Evolutionary conservation across 2,329 filamentous ascomycete species (phyloP).

Genomic region (Ceratocystis eucalypticola): DNA sequence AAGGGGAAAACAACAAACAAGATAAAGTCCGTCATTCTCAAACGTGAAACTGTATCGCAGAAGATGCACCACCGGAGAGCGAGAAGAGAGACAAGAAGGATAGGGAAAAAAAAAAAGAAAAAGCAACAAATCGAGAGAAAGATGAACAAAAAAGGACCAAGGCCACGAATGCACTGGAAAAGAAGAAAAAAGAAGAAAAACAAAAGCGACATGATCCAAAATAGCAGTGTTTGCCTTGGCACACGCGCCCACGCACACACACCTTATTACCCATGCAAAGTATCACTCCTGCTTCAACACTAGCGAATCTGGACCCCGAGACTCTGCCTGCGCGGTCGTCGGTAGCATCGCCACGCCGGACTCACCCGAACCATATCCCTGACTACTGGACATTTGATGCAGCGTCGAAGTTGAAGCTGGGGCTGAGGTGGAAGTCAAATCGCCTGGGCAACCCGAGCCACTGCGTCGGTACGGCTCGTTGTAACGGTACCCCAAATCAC

Average conservation of each 20-base stretch:
- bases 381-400: background rate
- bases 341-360: background rate
- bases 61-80: background rate
- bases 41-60: slow-evolving; percentile 2
- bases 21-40: background rate
- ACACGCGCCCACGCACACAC: background rate
- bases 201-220: background rate
- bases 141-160: slow-evolving; percentile 1
- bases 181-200: background rate
- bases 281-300: slow-evolving; percentile 4
- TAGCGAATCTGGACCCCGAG: background rate
- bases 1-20: background rate
- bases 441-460: background rate
- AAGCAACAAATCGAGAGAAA: background rate
- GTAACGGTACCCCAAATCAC: background rate
- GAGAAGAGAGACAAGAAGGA: background rate
- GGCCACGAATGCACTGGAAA: background rate
- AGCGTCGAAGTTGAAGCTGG: background rate
- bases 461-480: background rate
- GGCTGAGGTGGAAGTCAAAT: background rate
- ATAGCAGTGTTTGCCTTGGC: too few relatives aligned
- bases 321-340: background rate
- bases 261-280: background rate
- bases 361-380: background rate
- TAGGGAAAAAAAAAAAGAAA: background rate